phyloP scores from a whole-genome alignment of 331 rosid species.

The Acacia pycnantha region DNA sequence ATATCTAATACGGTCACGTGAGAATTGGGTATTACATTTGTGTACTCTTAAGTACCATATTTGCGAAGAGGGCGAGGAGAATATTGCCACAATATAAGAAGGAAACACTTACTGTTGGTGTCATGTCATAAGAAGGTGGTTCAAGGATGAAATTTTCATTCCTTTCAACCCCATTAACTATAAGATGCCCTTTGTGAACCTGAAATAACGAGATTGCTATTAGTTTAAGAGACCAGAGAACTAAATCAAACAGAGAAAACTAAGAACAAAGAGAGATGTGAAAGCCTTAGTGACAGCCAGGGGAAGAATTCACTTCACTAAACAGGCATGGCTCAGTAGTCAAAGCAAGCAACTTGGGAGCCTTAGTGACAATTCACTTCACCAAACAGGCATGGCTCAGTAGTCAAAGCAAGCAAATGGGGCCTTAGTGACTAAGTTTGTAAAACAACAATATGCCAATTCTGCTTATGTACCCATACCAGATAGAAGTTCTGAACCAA shows the following conservation, averaged over 20 bases:
- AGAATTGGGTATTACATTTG: not conserved
- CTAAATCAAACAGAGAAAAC: constrained; percentile 11
- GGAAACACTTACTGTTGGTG: constrained; percentile 65
- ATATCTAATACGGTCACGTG: not conserved
- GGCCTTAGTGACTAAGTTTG: not conserved
- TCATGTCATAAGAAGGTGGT: constrained; percentile 82
- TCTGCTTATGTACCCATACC: not conserved
- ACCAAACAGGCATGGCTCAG: not conserved
- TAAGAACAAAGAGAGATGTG: not conserved
- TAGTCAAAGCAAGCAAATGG: not conserved
- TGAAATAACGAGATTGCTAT: constrained; percentile 35
- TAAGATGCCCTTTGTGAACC: constrained; percentile 86
- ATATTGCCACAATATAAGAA: not conserved
- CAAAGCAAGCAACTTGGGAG: not conserved
- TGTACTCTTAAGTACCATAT: not conserved
- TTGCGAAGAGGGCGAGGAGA: not conserved
- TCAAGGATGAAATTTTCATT: constrained; percentile 75
- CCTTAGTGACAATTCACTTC: not conserved
- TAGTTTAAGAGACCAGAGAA: constrained; percentile 10
- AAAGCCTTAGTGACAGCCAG: not conserved
- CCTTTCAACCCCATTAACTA: constrained; percentile 92
- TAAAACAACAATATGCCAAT: not conserved
- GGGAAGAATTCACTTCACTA: constrained; percentile 11
- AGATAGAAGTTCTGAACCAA: not conserved
- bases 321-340: not conserved